Base-by-base conservation (phyloP, 2,329 filamentous ascomycete genomes). In the Xylariaceae sp. region DNA sequence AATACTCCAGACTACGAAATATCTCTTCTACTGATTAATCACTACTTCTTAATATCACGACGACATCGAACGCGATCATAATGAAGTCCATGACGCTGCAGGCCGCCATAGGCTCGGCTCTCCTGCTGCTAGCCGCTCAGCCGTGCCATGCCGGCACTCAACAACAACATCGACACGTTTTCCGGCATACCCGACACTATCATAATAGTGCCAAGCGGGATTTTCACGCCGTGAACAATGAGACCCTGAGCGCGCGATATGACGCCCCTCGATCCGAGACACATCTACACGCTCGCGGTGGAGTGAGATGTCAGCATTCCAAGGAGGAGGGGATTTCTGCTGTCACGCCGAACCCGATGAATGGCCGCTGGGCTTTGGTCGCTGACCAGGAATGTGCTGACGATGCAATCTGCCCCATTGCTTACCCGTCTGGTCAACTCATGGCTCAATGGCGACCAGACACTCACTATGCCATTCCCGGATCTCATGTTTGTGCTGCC, bases 311-410 rank as follows among this genome's bases (percentile, higher is more conserved):
- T 74, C 69, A 78, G 57, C 88, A 92, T 68, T 89, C 89, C 9
- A 76, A 78, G 39, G 79, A 88, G 69, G 80, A 82, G 35, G 87
- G 88, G 56, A 75, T 92, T 69, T 82, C 91, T 50, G 73, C 83
- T 11, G 80, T 93, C 55, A 89, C 88, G 8, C 88, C 88, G 3
- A 77, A 76, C 55, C 71, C 73, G 49, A 70, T 76, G 71, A 93
- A 93, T 75, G 87, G 79, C 53, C 89, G 89, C 62, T 93, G 89
- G 86, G 89, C 89, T 48, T 86, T 92, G 83, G 88, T 87, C 68
- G 88, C 89, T 3, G 86, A 92, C 72, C 82, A 88, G 71, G 72
- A 81, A 56, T 92, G 89, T 73, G 78, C 77, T 60, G 81, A 84
- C 3, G 88, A 85, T 60, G 82, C 73, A 65, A 92, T 88, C 74